Evolutionary conservation across 306 rosid genomes (phyloP).

Genomic region (Prunus padus): DNA sequence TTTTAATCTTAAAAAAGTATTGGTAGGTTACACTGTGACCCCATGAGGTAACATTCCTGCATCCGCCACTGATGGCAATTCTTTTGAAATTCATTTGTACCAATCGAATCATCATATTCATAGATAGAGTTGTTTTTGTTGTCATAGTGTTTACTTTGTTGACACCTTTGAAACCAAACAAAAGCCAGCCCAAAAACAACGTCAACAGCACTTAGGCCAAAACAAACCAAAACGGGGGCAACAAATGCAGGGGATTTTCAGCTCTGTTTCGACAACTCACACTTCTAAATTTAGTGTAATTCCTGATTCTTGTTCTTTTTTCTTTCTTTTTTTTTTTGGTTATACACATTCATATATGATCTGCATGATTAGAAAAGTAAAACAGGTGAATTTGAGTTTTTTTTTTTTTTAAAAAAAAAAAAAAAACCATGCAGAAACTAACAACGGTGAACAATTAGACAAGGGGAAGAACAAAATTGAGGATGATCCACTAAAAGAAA

Average conservation of each 20-base stretch:
- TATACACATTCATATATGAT: too few relatives aligned
- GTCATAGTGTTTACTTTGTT: background rate
- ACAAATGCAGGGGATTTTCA: background rate
- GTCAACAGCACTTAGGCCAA: background rate
- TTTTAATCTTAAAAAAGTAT: too few relatives aligned
- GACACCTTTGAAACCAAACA: background rate
- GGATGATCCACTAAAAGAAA: too few relatives aligned
- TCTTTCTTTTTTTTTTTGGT: background rate
- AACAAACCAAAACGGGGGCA: background rate
- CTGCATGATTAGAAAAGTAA: too few relatives aligned
- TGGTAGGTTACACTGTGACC: too few relatives aligned
- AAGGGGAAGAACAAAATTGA: too few relatives aligned
- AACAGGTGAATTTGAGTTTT: background rate
- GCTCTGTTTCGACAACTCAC: background rate
- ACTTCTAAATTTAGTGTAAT: background rate
- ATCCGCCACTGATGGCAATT: too few relatives aligned
- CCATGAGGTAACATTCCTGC: too few relatives aligned
- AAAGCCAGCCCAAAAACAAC: background rate
- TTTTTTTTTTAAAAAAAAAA: too few relatives aligned
- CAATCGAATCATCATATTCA: background rate
- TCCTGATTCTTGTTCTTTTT: background rate
- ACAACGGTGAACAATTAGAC: too few relatives aligned
- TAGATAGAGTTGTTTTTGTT: background rate
- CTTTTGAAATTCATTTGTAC: background rate
- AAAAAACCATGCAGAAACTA: too few relatives aligned